Percentiles rank a stretch among this genome's conserved stretches.
phyloP scores from a whole-genome alignment of 805 yeast genomes.

The Nakazawaea ambrosiae region DNA sequence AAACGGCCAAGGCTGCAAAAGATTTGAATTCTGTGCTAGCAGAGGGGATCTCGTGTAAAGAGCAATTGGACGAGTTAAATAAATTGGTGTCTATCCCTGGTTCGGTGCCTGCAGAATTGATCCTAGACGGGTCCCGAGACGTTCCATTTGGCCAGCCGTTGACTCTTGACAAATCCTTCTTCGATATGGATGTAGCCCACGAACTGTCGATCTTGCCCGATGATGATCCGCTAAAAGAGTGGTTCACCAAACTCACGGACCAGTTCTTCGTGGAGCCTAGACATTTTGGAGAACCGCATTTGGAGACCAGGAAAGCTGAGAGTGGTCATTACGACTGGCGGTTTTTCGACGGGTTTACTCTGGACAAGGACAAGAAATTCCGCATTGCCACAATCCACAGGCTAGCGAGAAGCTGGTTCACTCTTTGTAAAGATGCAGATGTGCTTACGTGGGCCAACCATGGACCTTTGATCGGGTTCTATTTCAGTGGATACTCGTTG shows the following conservation, averaged over 20 bases:
- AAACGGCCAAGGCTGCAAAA: not conserved
- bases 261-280: slow-evolving; percentile 14
- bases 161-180: not conserved
- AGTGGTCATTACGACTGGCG: slow-evolving; percentile 42
- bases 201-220: not conserved
- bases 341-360: slow-evolving; percentile 26
- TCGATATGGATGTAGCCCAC: not conserved
- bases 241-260: not conserved
- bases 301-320: slow-evolving; percentile 21
- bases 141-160: not conserved
- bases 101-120: too few species aligned
- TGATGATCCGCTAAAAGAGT: not conserved
- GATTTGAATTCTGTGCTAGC: not conserved
- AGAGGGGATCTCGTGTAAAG: not conserved
- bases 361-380: slow-evolving; percentile 18
- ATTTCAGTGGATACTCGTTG: slow-evolving; percentile 48
- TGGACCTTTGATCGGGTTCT: slow-evolving; percentile 58
- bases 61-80: too few species aligned
- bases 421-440: slow-evolving; percentile 35
- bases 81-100: too few species aligned
- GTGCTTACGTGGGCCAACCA: slow-evolving; percentile 56
- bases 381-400: slow-evolving; percentile 32
- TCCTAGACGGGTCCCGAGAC: not conserved
- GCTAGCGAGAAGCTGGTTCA: slow-evolving; percentile 46
- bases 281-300: slow-evolving; percentile 36